Base-by-base conservation (phyloP, 495 filamentous ascomycete genomes). In the Hypoxylon fragiforme region DNA sequence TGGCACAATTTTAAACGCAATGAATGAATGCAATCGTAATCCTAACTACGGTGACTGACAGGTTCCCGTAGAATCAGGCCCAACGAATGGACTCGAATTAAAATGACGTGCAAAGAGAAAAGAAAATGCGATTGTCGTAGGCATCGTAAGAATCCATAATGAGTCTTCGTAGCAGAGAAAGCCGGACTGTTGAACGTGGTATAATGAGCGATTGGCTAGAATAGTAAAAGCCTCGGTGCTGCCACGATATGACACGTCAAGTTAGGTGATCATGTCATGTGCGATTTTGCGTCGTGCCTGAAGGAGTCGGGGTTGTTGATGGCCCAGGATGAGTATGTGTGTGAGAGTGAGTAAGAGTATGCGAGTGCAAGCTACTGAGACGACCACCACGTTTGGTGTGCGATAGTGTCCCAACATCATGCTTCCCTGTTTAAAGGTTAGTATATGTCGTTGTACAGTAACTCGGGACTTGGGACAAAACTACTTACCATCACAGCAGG, bases 401-500 rank as follows among this genome's bases (percentile, higher is more conserved):
- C 19, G 71, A 65, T 58, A 86, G 63, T 35, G 77, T 78, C 41
- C 79, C 77, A 36, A 88, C 85, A 66, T 88, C 85, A 62, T 89
- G 86, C 76, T 89, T 92, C 57, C 90, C 88, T 92, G 42, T 28
- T 12, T 4, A 18, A 3, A 43, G 15, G 53, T 73, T 63, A 72
- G 61, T 48, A 55, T 47, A 18, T 44, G 13, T 16, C 14, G 3
- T 7, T 37, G 12, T 11, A 35, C 6, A 2, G 2, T 20, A 12
- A 9, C 16, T 9, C 24, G 26, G n/a, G 34, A 30, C 20, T 20
- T 44, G 58, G n/a, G n/a, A n/a, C n/a, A n/a, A n/a, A n/a, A n/a
- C n/a, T n/a, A 75, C 85, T 78, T 75, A 92, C 91, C 94, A 82
- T 97, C 94, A 71, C 94, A 98, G 74, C 94, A 98, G 44, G 91